phyloP scores from a whole-genome alignment of 352 stramenopile genomes.

The Phytophthora sp. region DNA sequence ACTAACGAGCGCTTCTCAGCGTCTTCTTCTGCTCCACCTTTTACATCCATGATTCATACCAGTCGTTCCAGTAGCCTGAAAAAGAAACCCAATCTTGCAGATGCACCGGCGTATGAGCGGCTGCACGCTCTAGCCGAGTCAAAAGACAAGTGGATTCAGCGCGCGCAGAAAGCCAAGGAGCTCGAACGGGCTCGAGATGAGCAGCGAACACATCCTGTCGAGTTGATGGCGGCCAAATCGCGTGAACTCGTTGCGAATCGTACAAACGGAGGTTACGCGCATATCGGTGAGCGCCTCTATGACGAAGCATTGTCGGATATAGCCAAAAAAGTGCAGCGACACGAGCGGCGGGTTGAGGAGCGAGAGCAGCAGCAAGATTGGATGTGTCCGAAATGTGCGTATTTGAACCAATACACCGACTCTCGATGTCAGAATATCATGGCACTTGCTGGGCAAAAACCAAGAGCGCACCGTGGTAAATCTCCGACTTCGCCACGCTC shows the following conservation, averaged over 20 bases:
- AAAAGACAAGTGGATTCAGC: conserved; percentile 77
- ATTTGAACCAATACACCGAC: conserved; percentile 63
- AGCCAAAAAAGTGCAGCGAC: conserved; percentile 62
- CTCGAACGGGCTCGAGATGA: conserved; percentile 58
- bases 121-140: conserved; percentile 75
- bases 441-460: conserved; percentile 18
- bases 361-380: conserved; percentile 65
- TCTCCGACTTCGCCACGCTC: conserved; percentile 12
- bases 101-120: conserved; percentile 57
- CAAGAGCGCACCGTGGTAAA: conserved; percentile 9
- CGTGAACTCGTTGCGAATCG: conserved; percentile 61
- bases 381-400: conserved; percentile 83
- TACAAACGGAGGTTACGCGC: conserved; percentile 54
- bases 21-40: conserved; percentile 19
- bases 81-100: conserved; percentile 43
- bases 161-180: conserved; percentile 71
- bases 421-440: conserved; percentile 68
- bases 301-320: conserved; percentile 72
- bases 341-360: conserved; percentile 49
- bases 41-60: conserved; percentile 22
- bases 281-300: conserved; percentile 79
- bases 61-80: conserved; percentile 24
- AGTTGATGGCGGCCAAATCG: conserved; percentile 71
- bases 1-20: conserved; percentile 19
- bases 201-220: conserved; percentile 39